These are phyloP conservation scores for Rhizopogon vesiculosus DNA, from an alignment of 768 basidiomycete genomes.

Conservation along the genomic window DNA sequence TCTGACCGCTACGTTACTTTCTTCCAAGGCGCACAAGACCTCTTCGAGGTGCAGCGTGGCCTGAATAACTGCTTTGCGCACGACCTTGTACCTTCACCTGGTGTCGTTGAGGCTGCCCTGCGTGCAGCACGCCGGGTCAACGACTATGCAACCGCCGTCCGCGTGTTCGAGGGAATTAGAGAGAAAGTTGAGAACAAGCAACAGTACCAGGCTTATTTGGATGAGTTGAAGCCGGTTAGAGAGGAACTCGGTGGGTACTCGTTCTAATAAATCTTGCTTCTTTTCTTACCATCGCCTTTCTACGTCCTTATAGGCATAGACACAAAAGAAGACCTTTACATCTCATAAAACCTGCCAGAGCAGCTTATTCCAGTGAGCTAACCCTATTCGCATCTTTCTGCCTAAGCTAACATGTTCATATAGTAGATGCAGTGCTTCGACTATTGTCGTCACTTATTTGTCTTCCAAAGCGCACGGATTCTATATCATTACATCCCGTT, in stretches of 20 bases:
- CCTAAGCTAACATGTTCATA: not conserved
- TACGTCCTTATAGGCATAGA: conserved; percentile 40
- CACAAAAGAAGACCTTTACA: conserved; percentile 63
- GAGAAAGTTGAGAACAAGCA: conserved; percentile 98
- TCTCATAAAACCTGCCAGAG: conserved; percentile 27
- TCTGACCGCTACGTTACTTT: conserved; percentile 91
- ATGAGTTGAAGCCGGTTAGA: conserved; percentile 82
- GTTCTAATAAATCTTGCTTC: not conserved
- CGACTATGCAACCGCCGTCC: conserved; percentile 95
- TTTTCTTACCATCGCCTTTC: not conserved
- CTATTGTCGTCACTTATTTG: conserved; percentile 14
- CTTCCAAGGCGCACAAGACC: conserved; percentile 89
- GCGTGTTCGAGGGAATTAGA: conserved; percentile 92
- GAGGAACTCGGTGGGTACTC: conserved; percentile 79
- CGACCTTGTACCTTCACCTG: conserved; percentile 86
- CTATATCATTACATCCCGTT: not conserved
- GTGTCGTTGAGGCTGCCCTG: conserved; percentile 83
- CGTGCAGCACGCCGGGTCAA: conserved; percentile 88
- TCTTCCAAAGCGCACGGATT: conserved; percentile 4
- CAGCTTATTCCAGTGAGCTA: conserved; percentile 4
- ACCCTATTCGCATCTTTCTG: not conserved
- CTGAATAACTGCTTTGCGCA: conserved; percentile 99
- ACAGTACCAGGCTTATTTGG: conserved; percentile 91
- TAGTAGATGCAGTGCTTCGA: conserved; percentile 23
- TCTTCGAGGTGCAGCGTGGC: conserved; percentile 98